Conservation (phyloP, 495 filamentous ascomycete species). For the Cetradonia linearis region DNA sequence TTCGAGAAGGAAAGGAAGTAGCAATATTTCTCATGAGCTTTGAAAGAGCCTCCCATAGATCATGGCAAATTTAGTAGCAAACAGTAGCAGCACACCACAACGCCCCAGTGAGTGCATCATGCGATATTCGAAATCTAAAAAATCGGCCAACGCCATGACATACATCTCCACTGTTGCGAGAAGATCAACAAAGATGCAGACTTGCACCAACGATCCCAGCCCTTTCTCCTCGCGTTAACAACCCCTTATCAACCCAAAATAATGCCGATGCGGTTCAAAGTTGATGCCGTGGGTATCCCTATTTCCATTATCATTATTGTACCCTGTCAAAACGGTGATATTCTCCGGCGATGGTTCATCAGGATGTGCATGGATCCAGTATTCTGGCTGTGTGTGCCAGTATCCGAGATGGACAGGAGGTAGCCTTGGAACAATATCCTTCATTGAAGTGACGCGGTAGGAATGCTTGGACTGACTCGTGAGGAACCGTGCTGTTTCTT, state of each 20-base stretch:
- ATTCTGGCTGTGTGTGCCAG: conserved; percentile 56
- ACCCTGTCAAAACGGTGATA: conserved; percentile 4
- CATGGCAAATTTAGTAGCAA: too few species aligned
- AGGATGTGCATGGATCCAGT: conserved; percentile 39
- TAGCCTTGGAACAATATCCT: conserved; percentile 54
- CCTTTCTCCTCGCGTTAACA: neutral
- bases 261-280: conserved; percentile 9
- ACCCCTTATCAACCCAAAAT: conserved; percentile 9
- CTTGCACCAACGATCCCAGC: neutral
- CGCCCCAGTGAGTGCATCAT: too few species aligned
- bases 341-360: conserved; percentile 2
- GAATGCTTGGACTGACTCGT: conserved; percentile 20
- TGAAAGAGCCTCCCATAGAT: too few species aligned
- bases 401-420: conserved; percentile 45
- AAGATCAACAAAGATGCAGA: neutral
- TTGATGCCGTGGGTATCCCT: neutral
- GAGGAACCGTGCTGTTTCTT: conserved; percentile 44
- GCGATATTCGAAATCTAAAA: too few species aligned
- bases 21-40: too few species aligned
- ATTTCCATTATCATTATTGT: conserved; percentile 11
- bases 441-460: conserved; percentile 54
- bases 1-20: too few species aligned
- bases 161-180: too few species aligned
- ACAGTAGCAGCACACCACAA: too few species aligned
- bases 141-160: too few species aligned